Evolutionary conservation across 164 flowering plant genomes (phyloP), one percentile per base, ranked within the genome.

Genomic region (Saururus chinensis): DNA sequence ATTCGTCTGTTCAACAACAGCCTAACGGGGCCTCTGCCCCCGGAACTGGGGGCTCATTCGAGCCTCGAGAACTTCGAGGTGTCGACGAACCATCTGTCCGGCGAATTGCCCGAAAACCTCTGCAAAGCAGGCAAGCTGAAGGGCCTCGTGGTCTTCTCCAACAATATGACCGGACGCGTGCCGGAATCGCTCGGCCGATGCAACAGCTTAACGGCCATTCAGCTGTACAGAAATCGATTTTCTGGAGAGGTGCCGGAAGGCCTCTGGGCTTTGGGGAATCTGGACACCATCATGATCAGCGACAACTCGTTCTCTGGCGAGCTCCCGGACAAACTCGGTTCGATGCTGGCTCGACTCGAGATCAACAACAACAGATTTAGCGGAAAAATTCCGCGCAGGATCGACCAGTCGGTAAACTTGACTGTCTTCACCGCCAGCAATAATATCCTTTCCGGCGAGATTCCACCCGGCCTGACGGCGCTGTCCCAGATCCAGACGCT

Each of bases 111-210:
- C 0, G 70, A 74, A n/a, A 58, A 72, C 60, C 61, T 84, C 20
- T 86, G 92, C 60, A 56, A 52, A 0, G 69, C 64, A 1, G 79
- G 83, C 24, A 63, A 13, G 54, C 66, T 86, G 22, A 8, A 0
- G 0, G 81, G 85, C 19, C 60, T 81, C 21, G 76, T 76, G 26
- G 92, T 78, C 9, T 89, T 70, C 51, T 61, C 69, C 0, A 92
- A 92, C 73, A 68, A 73, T 59, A 68, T 92, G 8, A 64, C 61
- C 12, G 98, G 96, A 13, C 71, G 64, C 37, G 26, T 92, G 48
- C 93, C 98, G 5, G 64, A 67, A 42, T 81, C 91, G 2, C 74
- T 89, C 1, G 83, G 72, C 17, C 68, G 73, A 12, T 92, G 98
- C 62, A 20, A 5, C 1, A 73, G 75, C 57, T 48, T 92, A 66